These are phyloP conservation scores for Crucibulum laeve DNA, from an alignment of 768 basidiomycete genomes.

Conservation along the genomic window DNA sequence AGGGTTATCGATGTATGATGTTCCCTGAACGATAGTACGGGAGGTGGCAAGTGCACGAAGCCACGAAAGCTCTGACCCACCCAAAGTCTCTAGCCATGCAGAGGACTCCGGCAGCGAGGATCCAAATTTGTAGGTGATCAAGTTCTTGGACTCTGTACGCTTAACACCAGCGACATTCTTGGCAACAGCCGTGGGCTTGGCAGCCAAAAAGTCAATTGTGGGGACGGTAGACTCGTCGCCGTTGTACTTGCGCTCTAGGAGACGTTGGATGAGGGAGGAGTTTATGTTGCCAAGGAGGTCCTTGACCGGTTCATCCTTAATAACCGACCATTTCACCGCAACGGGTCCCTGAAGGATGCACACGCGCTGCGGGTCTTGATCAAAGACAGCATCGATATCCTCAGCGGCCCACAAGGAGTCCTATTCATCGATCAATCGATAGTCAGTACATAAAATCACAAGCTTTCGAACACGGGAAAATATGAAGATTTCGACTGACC, in stretches of 20 bases:
- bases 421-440: conserved; percentile 30
- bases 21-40: conserved; percentile 81
- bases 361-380: conserved; percentile 97
- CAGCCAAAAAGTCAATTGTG: conserved; percentile 75
- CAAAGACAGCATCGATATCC: conserved; percentile 98
- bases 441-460: conserved; percentile 5
- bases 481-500: conserved; percentile 37
- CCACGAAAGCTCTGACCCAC: conserved; percentile 83
- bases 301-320: conserved; percentile 92
- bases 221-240: conserved; percentile 78
- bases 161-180: conserved; percentile 35
- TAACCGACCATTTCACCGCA: conserved; percentile 80
- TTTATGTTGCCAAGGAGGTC: conserved; percentile 90
- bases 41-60: conserved; percentile 80
- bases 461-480: conserved; percentile 5
- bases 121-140: conserved; percentile 49
- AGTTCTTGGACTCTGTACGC: conserved; percentile 33
- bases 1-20: conserved; percentile 84
- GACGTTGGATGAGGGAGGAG: conserved; percentile 66
- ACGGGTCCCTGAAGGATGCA: conserved; percentile 98
- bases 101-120: conserved; percentile 50
- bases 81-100: conserved; percentile 81
- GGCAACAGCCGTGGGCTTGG: conserved; percentile 29
- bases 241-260: conserved; percentile 73
- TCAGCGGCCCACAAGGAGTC: conserved; percentile 98